Percentiles rank a stretch among this genome's conserved stretches.
phyloP scores from a whole-genome alignment of 2,329 filamentous ascomycete genomes.

The Emydomyces testavorans region DNA sequence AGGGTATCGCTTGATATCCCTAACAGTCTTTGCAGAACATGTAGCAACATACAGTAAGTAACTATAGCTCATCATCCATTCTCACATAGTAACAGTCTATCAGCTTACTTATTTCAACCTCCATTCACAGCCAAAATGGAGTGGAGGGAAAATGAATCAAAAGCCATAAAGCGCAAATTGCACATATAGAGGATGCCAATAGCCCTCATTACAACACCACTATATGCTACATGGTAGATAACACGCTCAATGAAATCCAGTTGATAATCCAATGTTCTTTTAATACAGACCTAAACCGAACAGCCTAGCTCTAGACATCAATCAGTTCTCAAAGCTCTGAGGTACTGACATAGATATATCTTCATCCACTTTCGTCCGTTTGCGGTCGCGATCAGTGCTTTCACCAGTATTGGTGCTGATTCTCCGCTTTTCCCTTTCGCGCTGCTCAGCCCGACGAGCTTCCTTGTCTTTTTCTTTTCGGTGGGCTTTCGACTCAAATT shows the following conservation, averaged over 20 bases:
- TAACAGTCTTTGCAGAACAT: too few species aligned
- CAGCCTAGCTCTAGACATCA: not conserved
- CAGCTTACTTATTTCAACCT: not conserved
- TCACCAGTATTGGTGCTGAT: slow-evolving; percentile 24
- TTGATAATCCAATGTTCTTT: not conserved
- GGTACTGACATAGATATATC: slow-evolving; percentile 11
- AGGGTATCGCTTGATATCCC: too few species aligned
- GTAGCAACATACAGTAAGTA: too few species aligned
- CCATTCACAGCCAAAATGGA: not conserved
- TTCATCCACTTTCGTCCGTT: slow-evolving; percentile 28
- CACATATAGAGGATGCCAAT: not conserved
- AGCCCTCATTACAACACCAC: not conserved
- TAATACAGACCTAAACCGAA: not conserved
- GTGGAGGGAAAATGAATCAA: not conserved
- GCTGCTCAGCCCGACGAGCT: slow-evolving; percentile 38
- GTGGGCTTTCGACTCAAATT: slow-evolving; percentile 92
- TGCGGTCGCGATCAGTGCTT: slow-evolving; percentile 31
- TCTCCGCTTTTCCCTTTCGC: slow-evolving; percentile 42
- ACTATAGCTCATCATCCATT: not conserved
- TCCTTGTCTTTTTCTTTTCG: slow-evolving; percentile 70
- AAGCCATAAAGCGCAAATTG: not conserved
- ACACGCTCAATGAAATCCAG: not conserved
- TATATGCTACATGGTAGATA: slow-evolving; percentile 1
- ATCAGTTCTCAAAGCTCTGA: slow-evolving; percentile 3
- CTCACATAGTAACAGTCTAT: not conserved